A percentile compares a stretch with the other conserved stretches of the same genome.
Evolutionary conservation across 345 rosid genomes (phyloP).

Genomic region (Pistacia integerrima): DNA sequence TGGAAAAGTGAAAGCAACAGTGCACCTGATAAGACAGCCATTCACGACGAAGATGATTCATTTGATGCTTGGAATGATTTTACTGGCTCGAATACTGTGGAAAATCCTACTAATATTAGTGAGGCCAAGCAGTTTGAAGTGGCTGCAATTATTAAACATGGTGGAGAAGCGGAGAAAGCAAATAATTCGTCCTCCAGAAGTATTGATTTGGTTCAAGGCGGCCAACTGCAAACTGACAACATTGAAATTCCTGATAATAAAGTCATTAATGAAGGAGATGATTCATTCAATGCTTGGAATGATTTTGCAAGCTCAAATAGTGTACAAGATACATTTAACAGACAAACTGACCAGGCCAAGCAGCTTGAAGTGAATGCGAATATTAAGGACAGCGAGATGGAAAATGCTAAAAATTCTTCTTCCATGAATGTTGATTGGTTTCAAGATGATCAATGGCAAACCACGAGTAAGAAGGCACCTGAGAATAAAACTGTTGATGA

Average conservation of each 20-base stretch:
- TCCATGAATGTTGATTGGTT: slow-evolving; percentile 25
- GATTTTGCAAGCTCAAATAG: slow-evolving; percentile 68
- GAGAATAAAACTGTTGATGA: slow-evolving; percentile 37
- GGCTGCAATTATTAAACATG: not conserved
- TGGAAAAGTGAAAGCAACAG: slow-evolving; percentile 33
- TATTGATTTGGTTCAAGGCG: slow-evolving; percentile 28
- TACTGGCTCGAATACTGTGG: slow-evolving; percentile 48
- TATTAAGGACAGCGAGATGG: slow-evolving; percentile 18
- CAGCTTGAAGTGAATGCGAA: slow-evolving; percentile 19
- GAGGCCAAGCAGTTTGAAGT: not conserved
- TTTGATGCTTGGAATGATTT: slow-evolving; percentile 73
- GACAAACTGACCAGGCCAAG: slow-evolving; percentile 34
- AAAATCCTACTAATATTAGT: slow-evolving; percentile 27
- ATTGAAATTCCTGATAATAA: slow-evolving; percentile 28
- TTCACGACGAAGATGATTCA: slow-evolving; percentile 47
- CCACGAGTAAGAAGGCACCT: slow-evolving; percentile 26
- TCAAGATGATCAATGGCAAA: slow-evolving; percentile 41
- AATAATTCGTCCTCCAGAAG: not conserved
- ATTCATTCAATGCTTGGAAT: slow-evolving; percentile 61
- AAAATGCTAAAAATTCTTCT: slow-evolving; percentile 16
- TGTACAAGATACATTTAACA: slow-evolving; percentile 34
- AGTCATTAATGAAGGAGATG: slow-evolving; percentile 42
- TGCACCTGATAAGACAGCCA: slow-evolving; percentile 24
- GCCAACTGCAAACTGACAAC: slow-evolving; percentile 39
- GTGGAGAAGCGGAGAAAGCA: slow-evolving; percentile 10